Percentiles rank a stretch among this genome's conserved stretches.
Evolutionary conservation across 73 alveolate species (phyloP).

Genomic region (Tetrahymena thermophila): DNA sequence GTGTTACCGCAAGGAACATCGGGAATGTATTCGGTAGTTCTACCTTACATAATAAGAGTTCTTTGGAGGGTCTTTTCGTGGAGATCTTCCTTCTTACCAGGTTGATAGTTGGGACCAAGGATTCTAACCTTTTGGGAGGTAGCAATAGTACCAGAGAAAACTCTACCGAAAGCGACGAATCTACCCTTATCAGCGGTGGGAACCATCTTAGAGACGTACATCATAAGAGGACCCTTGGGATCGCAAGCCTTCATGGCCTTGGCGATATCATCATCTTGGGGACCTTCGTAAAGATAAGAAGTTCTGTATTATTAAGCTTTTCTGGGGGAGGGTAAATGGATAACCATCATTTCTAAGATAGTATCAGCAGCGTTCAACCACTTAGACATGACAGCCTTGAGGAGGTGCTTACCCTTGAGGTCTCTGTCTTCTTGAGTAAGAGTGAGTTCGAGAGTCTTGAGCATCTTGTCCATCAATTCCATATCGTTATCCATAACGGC

Average conservation of each 20-base stretch:
- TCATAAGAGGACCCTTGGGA: slow-evolving; percentile 97
- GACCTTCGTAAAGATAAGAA: slow-evolving; percentile 97
- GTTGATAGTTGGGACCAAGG: slow-evolving; percentile 98
- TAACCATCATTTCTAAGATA: slow-evolving; percentile 95
- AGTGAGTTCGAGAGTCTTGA: slow-evolving; percentile 85
- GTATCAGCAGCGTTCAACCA: slow-evolving; percentile 99
- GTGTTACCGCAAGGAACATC: slow-evolving; percentile 99
- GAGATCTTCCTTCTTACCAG: slow-evolving; percentile 96
- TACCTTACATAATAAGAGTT: slow-evolving; percentile 91
- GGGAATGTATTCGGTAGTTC: slow-evolving; percentile 86
- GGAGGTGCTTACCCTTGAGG: slow-evolving; percentile 53
- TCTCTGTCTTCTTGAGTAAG: slow-evolving; percentile 89
- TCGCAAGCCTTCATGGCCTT: slow-evolving; percentile 91
- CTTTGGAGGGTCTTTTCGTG: slow-evolving; percentile 89
- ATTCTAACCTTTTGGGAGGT: slow-evolving; percentile 98
- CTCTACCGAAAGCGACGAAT: slow-evolving; percentile 99
- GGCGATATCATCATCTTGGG: slow-evolving; percentile 96
- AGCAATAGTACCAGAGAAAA: slow-evolving; percentile 96
- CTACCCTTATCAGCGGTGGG: slow-evolving; percentile 98
- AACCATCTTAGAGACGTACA: slow-evolving; percentile 98
- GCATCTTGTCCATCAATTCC: slow-evolving; percentile 81
- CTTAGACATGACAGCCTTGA: slow-evolving; percentile 82
- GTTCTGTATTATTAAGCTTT: slow-evolving; percentile 97
- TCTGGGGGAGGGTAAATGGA: slow-evolving; percentile 97
- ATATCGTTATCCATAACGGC: slow-evolving; percentile 81